Conservation (phyloP, 441 rosid species). For the Hura crepitans region DNA sequence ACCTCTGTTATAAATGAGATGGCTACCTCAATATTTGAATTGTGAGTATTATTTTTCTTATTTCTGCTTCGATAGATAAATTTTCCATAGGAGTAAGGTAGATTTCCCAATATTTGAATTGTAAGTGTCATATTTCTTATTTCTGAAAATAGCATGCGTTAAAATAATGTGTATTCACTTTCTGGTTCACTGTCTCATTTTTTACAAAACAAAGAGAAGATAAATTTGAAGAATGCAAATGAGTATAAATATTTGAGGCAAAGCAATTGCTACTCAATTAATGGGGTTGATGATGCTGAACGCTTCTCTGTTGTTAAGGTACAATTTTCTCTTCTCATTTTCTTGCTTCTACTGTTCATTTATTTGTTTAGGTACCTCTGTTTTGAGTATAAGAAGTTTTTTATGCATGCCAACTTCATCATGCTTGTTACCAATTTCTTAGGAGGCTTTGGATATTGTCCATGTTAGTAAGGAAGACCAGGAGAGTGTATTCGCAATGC, state of each 20-base stretch:
- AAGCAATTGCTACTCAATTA: conserved; percentile 75
- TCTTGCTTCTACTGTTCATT: conserved; percentile 16
- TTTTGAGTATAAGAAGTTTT: conserved; percentile 10
- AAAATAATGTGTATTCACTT: conserved; percentile 10
- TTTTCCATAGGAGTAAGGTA: not conserved
- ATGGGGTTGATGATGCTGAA: conserved; percentile 83
- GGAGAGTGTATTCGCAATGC: conserved; percentile 92
- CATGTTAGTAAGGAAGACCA: conserved; percentile 97
- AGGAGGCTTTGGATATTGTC: conserved; percentile 97
- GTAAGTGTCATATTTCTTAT: not conserved
- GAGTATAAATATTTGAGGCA: conserved; percentile 85
- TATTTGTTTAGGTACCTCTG: not conserved
- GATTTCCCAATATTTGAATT: not conserved
- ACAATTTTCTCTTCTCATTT: conserved; percentile 18
- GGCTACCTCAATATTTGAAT: no score
- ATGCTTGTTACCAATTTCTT: conserved; percentile 25
- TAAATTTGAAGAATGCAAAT: conserved; percentile 65
- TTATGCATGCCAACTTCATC: conserved; percentile 15
- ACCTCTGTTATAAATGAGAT: no score
- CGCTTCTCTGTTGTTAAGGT: conserved; percentile 70
- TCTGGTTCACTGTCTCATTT: conserved; percentile 8
- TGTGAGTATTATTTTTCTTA: no score
- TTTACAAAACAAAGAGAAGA: conserved; percentile 58
- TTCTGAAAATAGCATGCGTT: not conserved
- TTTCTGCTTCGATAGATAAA: not conserved